These are phyloP conservation scores for Ogataea salicorniae DNA, from an alignment of 805 yeast genomes.

Conservation along the genomic window DNA sequence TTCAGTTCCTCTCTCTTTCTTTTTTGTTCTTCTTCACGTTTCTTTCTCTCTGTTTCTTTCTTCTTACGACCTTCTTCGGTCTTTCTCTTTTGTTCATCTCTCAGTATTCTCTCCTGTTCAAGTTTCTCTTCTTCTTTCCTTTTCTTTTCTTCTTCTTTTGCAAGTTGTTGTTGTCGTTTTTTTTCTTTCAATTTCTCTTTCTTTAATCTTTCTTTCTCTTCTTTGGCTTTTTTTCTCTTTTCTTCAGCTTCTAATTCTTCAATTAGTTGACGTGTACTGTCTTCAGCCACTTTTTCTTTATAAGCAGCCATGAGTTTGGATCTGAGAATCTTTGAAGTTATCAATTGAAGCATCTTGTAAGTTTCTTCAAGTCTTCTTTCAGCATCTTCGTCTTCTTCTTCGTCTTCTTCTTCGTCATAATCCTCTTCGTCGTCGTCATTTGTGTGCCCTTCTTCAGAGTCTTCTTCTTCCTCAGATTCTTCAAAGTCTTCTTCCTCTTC, in stretches of 20 bases:
- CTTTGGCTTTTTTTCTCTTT: constrained; percentile 55
- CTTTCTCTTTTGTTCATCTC: constrained; percentile 38
- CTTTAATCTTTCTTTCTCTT: constrained; percentile 58
- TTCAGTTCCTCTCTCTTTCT: constrained; percentile 37
- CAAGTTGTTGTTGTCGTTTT: constrained; percentile 55
- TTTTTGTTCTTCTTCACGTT: constrained; percentile 36
- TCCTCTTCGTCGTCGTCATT: constrained; percentile 18
- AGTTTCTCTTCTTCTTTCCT: constrained; percentile 51
- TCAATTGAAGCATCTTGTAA: constrained; percentile 70
- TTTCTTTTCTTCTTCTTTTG: constrained; percentile 56
- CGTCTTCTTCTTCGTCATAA: constrained; percentile 36
- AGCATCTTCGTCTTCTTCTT: constrained; percentile 46
- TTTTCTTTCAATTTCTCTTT: constrained; percentile 69
- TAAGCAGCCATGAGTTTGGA: constrained; percentile 70
- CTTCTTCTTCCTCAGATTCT: constrained; percentile 22
- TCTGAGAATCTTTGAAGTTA: constrained; percentile 73
- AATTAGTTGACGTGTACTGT: constrained; percentile 54
- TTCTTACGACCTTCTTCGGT: constrained; percentile 44
- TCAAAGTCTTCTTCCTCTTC: constrained; percentile 15
- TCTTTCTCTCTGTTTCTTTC: constrained; percentile 39
- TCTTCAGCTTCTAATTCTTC: constrained; percentile 71
- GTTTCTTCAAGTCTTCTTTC: constrained; percentile 70
- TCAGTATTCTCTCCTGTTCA: constrained; percentile 37
- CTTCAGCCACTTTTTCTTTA: constrained; percentile 76
- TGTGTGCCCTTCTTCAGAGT: constrained; percentile 18